Percentiles rank a stretch among this genome's conserved stretches.
Evolutionary conservation across 768 basidiomycete species (phyloP).

Genomic region (Pseudohyphozyma bogoriensis): DNA sequence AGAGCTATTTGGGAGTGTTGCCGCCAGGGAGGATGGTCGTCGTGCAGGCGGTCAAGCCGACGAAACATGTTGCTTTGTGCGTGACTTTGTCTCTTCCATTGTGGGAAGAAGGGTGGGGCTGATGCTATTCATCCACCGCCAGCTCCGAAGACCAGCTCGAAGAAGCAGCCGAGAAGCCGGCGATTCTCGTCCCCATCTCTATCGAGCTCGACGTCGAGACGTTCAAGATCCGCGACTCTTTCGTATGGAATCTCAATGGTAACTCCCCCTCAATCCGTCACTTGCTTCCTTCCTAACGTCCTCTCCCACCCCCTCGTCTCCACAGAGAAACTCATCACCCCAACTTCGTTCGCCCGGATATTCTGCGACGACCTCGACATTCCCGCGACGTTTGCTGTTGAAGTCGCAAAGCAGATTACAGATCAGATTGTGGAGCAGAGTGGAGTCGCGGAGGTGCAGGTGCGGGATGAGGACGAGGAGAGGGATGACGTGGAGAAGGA

Average conservation of each 20-base stretch:
- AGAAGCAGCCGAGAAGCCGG: conserved; percentile 49
- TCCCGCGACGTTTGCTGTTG: conserved; percentile 60
- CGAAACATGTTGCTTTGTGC: conserved; percentile 65
- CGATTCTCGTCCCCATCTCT: conserved; percentile 74
- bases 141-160: conserved; percentile 57
- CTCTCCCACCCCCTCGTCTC: too few species aligned
- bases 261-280: conserved; percentile 2
- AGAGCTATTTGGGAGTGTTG: conserved; percentile 79
- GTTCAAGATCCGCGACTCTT: conserved; percentile 83
- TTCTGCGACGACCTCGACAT: conserved; percentile 86
- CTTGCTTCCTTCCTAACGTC: neutral
- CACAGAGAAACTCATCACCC: conserved; percentile 61
- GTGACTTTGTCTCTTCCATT: conserved; percentile 37
- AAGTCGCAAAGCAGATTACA: conserved; percentile 73
- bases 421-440: conserved; percentile 87
- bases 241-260: conserved; percentile 88
- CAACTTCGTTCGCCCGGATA: conserved; percentile 69
- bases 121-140: neutral
- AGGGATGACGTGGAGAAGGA: conserved; percentile 40
- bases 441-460: conserved; percentile 57
- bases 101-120: too few species aligned
- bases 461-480: conserved; percentile 38
- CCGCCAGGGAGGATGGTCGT: conserved; percentile 71
- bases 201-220: conserved; percentile 91
- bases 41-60: conserved; percentile 49